Conservation (phyloP, 345 rosid species). For the Camelina laxa region DNA sequence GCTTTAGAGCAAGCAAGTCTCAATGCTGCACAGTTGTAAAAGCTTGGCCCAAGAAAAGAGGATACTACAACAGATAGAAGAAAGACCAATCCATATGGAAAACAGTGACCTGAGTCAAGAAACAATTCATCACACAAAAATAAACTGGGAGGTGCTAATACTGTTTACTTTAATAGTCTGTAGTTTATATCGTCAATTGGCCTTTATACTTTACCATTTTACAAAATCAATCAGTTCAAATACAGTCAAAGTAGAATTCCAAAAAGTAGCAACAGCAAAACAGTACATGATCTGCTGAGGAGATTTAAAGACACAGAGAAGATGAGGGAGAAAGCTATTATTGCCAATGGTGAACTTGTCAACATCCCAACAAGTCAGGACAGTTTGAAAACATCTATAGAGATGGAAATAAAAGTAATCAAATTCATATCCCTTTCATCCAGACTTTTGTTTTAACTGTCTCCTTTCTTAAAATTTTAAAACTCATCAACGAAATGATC, state of each 20-base stretch:
- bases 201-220: not conserved
- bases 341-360: not conserved
- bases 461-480: not conserved
- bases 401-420: slow-evolving; percentile 22
- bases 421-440: not conserved
- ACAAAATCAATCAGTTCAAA: slow-evolving; percentile 18
- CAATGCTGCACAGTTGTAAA: not conserved
- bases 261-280: slow-evolving; percentile 19
- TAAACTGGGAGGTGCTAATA: not conserved
- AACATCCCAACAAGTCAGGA: not conserved
- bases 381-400: not conserved
- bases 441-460: not conserved
- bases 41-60: slow-evolving; percentile 16
- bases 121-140: not conserved
- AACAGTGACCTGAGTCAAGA: not conserved
- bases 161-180: not conserved
- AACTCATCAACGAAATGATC: not conserved
- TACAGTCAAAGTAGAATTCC: slow-evolving; percentile 9
- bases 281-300: slow-evolving; percentile 31
- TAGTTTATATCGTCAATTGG: not conserved
- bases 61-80: slow-evolving; percentile 19
- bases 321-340: slow-evolving; percentile 12
- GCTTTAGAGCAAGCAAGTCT: not conserved
- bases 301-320: slow-evolving; percentile 16
- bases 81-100: not conserved